Percentiles rank a stretch among this genome's conserved stretches.
Conservation (phyloP, 2,329 filamentous ascomycete genomes). For the Pseudovirgaria hyperparasitica region DNA sequence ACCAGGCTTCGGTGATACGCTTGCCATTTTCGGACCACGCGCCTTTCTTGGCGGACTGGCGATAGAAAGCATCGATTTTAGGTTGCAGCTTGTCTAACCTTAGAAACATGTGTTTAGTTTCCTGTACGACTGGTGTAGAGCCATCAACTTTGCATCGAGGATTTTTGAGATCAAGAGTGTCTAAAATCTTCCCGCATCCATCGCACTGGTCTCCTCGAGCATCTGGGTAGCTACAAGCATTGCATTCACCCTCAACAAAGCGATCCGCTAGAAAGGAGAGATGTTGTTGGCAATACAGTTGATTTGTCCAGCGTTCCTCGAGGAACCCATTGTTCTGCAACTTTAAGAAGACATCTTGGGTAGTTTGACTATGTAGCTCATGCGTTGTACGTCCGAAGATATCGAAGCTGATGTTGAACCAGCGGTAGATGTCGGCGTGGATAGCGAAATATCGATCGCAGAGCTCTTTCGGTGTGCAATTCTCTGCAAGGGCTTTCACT, state of each 20-base stretch:
- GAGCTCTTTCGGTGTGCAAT: slow-evolving; percentile 61
- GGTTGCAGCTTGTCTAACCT: slow-evolving; percentile 61
- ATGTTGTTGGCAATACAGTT: slow-evolving; percentile 68
- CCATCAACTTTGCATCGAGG: slow-evolving; percentile 79
- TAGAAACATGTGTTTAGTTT: slow-evolving; percentile 77
- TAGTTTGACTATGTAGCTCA: slow-evolving; percentile 70
- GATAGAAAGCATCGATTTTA: slow-evolving; percentile 58
- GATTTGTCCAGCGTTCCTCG: slow-evolving; percentile 68
- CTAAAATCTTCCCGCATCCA: slow-evolving; percentile 22
- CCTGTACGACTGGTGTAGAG: slow-evolving; percentile 57
- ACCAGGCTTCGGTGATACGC: slow-evolving; percentile 64
- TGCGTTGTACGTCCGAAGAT: slow-evolving; percentile 83
- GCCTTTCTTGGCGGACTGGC: slow-evolving; percentile 51
- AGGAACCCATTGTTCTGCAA: slow-evolving; percentile 74
- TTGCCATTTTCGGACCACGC: slow-evolving; percentile 58
- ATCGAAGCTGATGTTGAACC: slow-evolving; percentile 85
- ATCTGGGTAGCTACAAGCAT: slow-evolving; percentile 42
- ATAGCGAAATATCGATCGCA: slow-evolving; percentile 81
- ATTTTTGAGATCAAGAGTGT: slow-evolving; percentile 22
- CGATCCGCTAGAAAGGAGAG: slow-evolving; percentile 24
- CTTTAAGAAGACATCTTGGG: slow-evolving; percentile 71
- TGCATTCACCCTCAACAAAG: slow-evolving; percentile 63
- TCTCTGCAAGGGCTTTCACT: slow-evolving; percentile 76
- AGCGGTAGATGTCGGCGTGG: slow-evolving; percentile 77
- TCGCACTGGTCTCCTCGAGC: slow-evolving; percentile 34